Percentiles rank a stretch among this genome's conserved stretches.
Evolutionary conservation across 1,284 basidiomycete species (phyloP).

Genomic region (Earliella scabrosa): DNA sequence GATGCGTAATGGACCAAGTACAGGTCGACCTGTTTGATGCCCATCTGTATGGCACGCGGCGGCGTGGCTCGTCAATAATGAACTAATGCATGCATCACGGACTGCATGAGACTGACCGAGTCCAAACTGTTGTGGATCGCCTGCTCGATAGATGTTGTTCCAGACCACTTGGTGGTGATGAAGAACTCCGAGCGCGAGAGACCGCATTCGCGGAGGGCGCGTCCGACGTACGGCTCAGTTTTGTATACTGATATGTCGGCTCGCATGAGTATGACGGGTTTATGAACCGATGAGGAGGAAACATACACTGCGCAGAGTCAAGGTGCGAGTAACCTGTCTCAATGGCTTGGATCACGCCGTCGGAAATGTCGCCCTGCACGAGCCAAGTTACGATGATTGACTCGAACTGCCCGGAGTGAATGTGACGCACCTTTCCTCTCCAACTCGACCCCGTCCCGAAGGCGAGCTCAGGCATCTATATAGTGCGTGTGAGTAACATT

Average conservation of each 20-base stretch:
- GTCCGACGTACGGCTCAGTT: slow-evolving; percentile 46
- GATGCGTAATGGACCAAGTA: slow-evolving; percentile 68
- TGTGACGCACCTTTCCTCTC: slow-evolving; percentile 33
- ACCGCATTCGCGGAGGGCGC: slow-evolving; percentile 40
- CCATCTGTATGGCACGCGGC: slow-evolving; percentile 63
- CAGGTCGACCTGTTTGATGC: slow-evolving; percentile 69
- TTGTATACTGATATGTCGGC: slow-evolving; percentile 40
- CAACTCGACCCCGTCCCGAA: slow-evolving; percentile 39
- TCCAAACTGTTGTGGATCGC: slow-evolving; percentile 61
- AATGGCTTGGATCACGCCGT: slow-evolving; percentile 38
- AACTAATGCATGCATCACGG: no score
- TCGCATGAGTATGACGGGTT: no score
- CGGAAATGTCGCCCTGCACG: slow-evolving; percentile 37
- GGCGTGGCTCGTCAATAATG: no score
- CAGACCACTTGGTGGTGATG: slow-evolving; percentile 61
- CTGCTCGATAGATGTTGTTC: slow-evolving; percentile 53
- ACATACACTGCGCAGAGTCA: slow-evolving; percentile 39
- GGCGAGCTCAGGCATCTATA: slow-evolving; percentile 36
- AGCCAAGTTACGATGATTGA: no score
- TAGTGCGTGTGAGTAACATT: no score
- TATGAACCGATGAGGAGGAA: not conserved
- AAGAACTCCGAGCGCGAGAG: slow-evolving; percentile 39
- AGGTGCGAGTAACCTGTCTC: slow-evolving; percentile 41
- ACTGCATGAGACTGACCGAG: no score
- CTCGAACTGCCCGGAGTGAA: not conserved